Evolutionary conservation across 192 early-diverging fungal species (phyloP).

Genomic region (Backusella westeae): DNA sequence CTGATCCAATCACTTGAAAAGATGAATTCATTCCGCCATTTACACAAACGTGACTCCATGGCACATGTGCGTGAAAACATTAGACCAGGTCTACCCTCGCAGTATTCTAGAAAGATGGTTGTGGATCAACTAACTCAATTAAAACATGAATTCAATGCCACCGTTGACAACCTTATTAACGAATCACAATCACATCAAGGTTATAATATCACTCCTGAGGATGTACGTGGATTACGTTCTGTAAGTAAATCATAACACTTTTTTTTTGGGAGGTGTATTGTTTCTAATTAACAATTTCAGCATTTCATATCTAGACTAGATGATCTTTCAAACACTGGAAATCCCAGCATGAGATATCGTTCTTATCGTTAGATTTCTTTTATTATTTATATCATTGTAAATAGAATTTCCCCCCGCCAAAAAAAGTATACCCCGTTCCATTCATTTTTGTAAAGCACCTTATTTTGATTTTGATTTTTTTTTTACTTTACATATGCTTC

Average conservation of each 20-base stretch:
- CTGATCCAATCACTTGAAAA: neutral
- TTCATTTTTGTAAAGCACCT: conserved; percentile 2
- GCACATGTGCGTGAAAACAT: neutral
- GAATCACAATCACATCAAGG: neutral
- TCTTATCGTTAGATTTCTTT: neutral
- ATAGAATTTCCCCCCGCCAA: neutral
- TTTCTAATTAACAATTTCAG: neutral
- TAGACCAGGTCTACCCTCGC: neutral
- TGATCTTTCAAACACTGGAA: neutral
- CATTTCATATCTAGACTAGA: neutral
- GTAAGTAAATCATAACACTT: neutral
- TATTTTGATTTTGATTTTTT: neutral
- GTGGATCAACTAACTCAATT: neutral
- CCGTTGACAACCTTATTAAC: neutral
- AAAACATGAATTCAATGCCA: neutral
- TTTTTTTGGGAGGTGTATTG: neutral
- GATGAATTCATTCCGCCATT: neutral
- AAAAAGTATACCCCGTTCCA: neutral
- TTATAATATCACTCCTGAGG: neutral
- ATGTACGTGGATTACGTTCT: neutral
- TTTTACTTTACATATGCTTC: neutral
- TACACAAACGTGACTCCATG: neutral
- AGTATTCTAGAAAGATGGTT: neutral
- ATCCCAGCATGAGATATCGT: neutral
- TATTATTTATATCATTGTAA: neutral